phyloP scores from a whole-genome alignment of 2,329 filamentous ascomycete genomes.

The Salinomyces thailandicus region DNA sequence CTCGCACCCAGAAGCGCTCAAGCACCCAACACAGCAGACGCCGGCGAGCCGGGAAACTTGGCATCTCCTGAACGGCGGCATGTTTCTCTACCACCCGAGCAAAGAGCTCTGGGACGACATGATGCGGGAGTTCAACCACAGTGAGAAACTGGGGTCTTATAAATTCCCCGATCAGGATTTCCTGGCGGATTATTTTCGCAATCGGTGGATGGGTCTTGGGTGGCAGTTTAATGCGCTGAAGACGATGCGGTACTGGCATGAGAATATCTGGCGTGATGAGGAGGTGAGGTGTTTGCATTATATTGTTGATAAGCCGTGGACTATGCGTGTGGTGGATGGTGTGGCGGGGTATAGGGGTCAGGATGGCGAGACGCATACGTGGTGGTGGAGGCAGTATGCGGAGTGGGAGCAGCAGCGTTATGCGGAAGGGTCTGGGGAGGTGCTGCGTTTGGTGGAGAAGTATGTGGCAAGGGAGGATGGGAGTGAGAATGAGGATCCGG shows the following conservation, averaged over 20 bases:
- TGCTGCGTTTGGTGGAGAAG: slow-evolving; percentile 11
- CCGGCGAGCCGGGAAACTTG: slow-evolving; percentile 29
- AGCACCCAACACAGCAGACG: slow-evolving; percentile 26
- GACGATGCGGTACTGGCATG: slow-evolving; percentile 45
- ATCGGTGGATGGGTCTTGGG: slow-evolving; percentile 34
- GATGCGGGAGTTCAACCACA: slow-evolving; percentile 29
- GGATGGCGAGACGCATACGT: slow-evolving; percentile 42
- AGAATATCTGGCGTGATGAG: slow-evolving; percentile 40
- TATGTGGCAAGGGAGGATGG: slow-evolving; percentile 16
- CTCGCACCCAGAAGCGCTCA: slow-evolving; percentile 26
- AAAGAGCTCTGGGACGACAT: slow-evolving; percentile 31
- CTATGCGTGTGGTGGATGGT: slow-evolving; percentile 33
- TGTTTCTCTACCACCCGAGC: slow-evolving; percentile 40
- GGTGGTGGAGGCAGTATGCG: slow-evolving; percentile 43
- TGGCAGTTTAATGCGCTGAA: slow-evolving; percentile 47
- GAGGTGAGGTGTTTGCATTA: slow-evolving; percentile 42
- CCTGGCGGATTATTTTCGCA: slow-evolving; percentile 38
- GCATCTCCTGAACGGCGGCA: slow-evolving; percentile 40
- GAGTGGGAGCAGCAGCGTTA: slow-evolving; percentile 26
- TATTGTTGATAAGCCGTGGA: slow-evolving; percentile 48
- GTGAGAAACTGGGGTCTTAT: slow-evolving; percentile 27
- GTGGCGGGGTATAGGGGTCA: slow-evolving; percentile 39
- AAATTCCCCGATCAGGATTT: slow-evolving; percentile 46
- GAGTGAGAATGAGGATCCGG: slow-evolving; percentile 13
- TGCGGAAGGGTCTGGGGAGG: slow-evolving; percentile 30